Evolutionary conservation across 495 filamentous ascomycete genomes (phyloP).

Genomic region (Hypoxylon intermedium): DNA sequence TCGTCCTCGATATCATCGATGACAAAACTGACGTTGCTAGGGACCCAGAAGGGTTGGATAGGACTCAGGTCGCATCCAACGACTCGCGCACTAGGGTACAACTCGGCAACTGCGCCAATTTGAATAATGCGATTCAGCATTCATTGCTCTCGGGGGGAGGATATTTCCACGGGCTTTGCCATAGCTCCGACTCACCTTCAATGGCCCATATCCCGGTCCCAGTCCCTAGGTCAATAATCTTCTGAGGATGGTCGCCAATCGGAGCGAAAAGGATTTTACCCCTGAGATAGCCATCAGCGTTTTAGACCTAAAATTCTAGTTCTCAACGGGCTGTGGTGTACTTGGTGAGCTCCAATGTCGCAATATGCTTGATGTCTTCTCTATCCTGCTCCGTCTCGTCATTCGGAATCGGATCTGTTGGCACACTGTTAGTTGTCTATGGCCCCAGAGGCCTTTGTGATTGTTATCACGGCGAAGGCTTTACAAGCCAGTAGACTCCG

Average conservation of each 20-base stretch:
- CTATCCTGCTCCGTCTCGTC: conserved; percentile 35
- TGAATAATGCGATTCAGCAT: background rate
- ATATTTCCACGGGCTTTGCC: background rate
- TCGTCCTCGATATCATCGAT: conserved; percentile 57
- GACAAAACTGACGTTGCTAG: conserved; percentile 54
- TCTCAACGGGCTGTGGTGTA: background rate
- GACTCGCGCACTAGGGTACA: conserved; percentile 51
- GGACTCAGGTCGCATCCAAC: conserved; percentile 51
- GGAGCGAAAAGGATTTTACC: conserved; percentile 52
- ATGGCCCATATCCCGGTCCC: conserved; percentile 68
- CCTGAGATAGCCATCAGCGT: background rate
- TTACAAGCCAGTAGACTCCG: background rate
- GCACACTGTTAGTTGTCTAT: background rate
- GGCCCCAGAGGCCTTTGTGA: background rate
- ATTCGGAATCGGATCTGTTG: conserved; percentile 33
- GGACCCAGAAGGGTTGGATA: conserved; percentile 54
- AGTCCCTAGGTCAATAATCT: conserved; percentile 60
- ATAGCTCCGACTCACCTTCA: conserved; percentile 42
- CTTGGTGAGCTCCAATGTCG: conserved; percentile 56
- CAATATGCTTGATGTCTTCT: conserved; percentile 61
- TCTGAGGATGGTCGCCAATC: conserved; percentile 48
- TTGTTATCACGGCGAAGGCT: background rate
- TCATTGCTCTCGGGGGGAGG: conserved; percentile 33
- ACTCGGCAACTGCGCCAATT: conserved; percentile 58
- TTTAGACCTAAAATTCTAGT: too few species aligned